Evolutionary conservation across 2,329 filamentous ascomycete genomes (phyloP).

Genomic region (Ramularia endophylla): DNA sequence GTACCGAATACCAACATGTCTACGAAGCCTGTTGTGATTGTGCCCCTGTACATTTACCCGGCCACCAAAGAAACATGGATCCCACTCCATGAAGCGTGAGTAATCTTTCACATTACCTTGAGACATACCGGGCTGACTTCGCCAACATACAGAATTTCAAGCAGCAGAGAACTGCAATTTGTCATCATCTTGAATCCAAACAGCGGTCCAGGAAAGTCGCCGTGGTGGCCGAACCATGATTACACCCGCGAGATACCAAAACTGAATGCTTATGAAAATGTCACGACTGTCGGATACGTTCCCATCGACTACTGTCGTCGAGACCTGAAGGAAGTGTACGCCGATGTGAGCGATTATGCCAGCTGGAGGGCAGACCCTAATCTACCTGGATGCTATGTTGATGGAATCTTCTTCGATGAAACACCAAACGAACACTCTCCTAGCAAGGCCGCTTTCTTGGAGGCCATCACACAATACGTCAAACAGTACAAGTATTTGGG

Average conservation of each 20-base stretch:
- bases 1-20: no score
- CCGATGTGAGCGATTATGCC: conserved; percentile 22
- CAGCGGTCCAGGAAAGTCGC: conserved; percentile 18
- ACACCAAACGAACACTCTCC: conserved; percentile 13
- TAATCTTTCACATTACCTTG: no score
- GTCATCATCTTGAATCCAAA: conserved; percentile 22
- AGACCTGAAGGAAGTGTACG: conserved; percentile 12
- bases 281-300: conserved; percentile 25
- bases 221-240: conserved; percentile 19
- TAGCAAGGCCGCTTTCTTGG: conserved; percentile 12
- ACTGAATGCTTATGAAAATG: conserved; percentile 23
- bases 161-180: conserved; percentile 17
- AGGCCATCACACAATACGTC: conserved; percentile 10
- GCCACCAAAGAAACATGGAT: no score
- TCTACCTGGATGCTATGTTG: conserved; percentile 17
- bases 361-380: conserved; percentile 19
- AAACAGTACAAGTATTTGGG: conserved; percentile 5
- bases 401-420: conserved; percentile 27
- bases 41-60: no score
- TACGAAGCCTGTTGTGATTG: no score
- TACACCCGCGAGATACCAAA: conserved; percentile 23
- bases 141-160: conserved; percentile 4
- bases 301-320: conserved; percentile 22
- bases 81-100: no score
- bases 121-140: no score